Evolutionary conservation across 306 rosid species (phyloP), one percentile per base, ranked within the genome.

Genomic region (Mimosa pudica): DNA sequence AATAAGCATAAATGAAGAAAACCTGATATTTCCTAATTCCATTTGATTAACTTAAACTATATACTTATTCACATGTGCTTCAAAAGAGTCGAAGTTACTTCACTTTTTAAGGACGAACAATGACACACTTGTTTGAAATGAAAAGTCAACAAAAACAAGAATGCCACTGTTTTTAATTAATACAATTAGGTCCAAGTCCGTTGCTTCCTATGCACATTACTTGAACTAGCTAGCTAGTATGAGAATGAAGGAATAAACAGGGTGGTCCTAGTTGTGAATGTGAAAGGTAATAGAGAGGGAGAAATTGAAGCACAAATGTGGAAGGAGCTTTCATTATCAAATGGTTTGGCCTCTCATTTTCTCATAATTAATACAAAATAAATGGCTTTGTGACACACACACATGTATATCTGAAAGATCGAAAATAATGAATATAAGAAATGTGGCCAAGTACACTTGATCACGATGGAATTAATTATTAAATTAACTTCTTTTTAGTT

Each of bases 341-440:
- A 55, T 36, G 75, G 74, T 82, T 71, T 77, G 78, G 78, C 64
- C 75, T 71, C 85, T 44, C 35, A n/a, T 71, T 71, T 64, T 51
- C 80, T 47, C 47, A 54, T 77, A 44, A 66, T 66, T 38, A 38
- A 38, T 38, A 38, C 42, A 2, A 24, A 36, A 8, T 5, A 17
- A 7, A 57, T 58, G 5, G 4, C 60, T 78, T 68, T 60, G 33
- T 36, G 30, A 60, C 57, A 46, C 49, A 46, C 49, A 8, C 48
- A 45, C 49, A 51, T 14, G 0, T 60, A 71, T 60, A 82, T 77
- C 45, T 63, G 82, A 76, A 76, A 70, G 70, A 77, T 82, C 70
- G 71, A 82, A 69, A 48, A 38, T 33, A 61, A 78, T 66, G 63
- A 73, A 77, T 57, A 10, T 9, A 77, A 58, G 33, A 51, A 77